Conservation (phyloP, 208 protist species). For the Wallacemonas sp. region DNA sequence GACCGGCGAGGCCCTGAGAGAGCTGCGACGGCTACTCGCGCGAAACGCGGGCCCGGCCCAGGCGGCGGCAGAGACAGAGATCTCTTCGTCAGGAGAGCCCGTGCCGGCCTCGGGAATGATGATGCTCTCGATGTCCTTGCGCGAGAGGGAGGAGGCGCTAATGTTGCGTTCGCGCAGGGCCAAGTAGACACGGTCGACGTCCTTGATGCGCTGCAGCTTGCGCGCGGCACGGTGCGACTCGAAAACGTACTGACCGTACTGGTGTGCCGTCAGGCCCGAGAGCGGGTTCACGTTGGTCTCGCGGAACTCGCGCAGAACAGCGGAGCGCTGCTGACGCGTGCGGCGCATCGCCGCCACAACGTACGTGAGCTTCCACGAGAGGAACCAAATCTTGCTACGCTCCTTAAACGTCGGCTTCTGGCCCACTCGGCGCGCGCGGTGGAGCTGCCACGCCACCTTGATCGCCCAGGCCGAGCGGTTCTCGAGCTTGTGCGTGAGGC, state of each 20-base stretch:
- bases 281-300: conserved; percentile 39
- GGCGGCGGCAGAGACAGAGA: conserved; percentile 10
- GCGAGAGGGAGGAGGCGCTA: conserved; percentile 46
- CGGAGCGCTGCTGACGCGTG: conserved; percentile 40
- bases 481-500: conserved; percentile 43
- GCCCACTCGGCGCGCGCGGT: conserved; percentile 27
- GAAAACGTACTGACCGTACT: conserved; percentile 45
- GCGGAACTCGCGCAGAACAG: conserved; percentile 34
- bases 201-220: conserved; percentile 56
- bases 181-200: conserved; percentile 57
- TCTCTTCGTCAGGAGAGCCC: conserved; percentile 21
- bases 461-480: conserved; percentile 52
- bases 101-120: conserved; percentile 30
- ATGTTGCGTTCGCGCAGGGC: conserved; percentile 43
- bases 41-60: background rate
- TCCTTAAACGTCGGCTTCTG: conserved; percentile 26
- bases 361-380: conserved; percentile 40
- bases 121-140: conserved; percentile 53
- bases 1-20: background rate
- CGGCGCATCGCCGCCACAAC: conserved; percentile 42
- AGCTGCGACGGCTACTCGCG: conserved; percentile 1
- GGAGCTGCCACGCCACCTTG: conserved; percentile 54
- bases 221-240: conserved; percentile 36
- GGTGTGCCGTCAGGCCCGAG: conserved; percentile 44
- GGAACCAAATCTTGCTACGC: conserved; percentile 24